These are phyloP conservation scores for Brassica rapa DNA, from an alignment of 345 rosid species.

Conservation along the genomic window DNA sequence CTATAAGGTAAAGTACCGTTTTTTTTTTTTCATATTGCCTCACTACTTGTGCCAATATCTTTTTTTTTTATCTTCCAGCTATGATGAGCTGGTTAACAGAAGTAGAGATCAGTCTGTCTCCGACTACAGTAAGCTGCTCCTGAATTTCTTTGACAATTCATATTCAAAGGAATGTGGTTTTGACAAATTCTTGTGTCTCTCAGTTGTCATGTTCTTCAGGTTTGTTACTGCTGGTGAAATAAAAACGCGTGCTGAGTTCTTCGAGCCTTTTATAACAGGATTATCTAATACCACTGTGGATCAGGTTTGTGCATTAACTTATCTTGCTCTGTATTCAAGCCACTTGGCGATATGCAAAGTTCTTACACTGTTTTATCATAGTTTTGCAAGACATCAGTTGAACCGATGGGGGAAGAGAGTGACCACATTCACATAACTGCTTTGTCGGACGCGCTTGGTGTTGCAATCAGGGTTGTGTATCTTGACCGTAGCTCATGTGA, in stretches of 20 bases:
- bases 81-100: conserved; percentile 73
- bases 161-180: conserved; percentile 13
- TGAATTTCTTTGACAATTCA: conserved; percentile 10
- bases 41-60: conserved; percentile 17
- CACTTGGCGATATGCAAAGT: background rate
- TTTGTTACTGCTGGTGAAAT: conserved; percentile 97
- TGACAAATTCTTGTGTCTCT: conserved; percentile 55
- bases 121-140: conserved; percentile 72
- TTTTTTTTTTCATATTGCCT: background rate
- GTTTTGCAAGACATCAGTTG: conserved; percentile 99
- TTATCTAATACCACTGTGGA: conserved; percentile 82
- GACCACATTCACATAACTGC: conserved; percentile 98
- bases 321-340: background rate
- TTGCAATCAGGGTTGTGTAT: conserved; percentile 88
- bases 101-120: conserved; percentile 91
- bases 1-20: conserved; percentile 57
- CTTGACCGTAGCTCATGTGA: conserved; percentile 97
- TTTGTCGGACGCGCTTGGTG: conserved; percentile 88
- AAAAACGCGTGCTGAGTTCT: conserved; percentile 80
- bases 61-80: conserved; percentile 54
- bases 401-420: conserved; percentile 99
- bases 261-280: conserved; percentile 88
- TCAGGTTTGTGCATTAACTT: conserved; percentile 63
- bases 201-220: conserved; percentile 99
- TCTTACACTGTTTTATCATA: conserved; percentile 39